These are phyloP conservation scores for Bipolaris victoriae DNA, from an alignment of 2,329 filamentous ascomycete genomes.

Conservation along the genomic window DNA sequence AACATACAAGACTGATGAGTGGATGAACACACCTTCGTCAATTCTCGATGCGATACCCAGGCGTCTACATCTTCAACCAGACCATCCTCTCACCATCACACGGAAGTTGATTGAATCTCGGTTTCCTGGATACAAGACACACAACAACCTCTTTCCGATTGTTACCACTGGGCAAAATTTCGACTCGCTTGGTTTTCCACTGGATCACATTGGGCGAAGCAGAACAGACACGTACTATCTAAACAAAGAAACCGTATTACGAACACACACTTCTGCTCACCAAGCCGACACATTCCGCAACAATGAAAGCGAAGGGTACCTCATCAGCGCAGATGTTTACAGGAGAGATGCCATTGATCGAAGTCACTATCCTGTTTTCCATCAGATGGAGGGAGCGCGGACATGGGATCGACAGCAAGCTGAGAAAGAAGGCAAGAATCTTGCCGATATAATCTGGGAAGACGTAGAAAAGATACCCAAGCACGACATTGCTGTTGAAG, in stretches of 20 bases:
- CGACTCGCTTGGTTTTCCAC: constrained; percentile 90
- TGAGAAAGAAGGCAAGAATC: constrained; percentile 49
- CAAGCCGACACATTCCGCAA: constrained; percentile 81
- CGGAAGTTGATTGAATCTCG: constrained; percentile 89
- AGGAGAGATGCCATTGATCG: constrained; percentile 92
- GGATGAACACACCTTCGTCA: constrained; percentile 82
- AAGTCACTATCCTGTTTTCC: constrained; percentile 95
- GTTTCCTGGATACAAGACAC: constrained; percentile 78
- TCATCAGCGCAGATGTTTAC: constrained; percentile 94
- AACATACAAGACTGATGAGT: constrained; percentile 72
- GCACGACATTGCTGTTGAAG: constrained; percentile 79
- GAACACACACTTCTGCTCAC: constrained; percentile 95
- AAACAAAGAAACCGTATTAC: constrained; percentile 79
- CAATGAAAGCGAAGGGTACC: constrained; percentile 77
- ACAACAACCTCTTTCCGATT: constrained; percentile 81
- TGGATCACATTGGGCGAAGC: constrained; percentile 84
- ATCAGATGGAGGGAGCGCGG: constrained; percentile 96
- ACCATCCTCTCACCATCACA: constrained; percentile 91
- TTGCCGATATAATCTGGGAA: constrained; percentile 69
- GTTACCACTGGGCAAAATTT: constrained; percentile 90
- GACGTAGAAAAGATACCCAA: constrained; percentile 75
- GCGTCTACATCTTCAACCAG: constrained; percentile 83
- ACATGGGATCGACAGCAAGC: constrained; percentile 79
- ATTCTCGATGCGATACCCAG: constrained; percentile 77
- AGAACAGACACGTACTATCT: constrained; percentile 96